Conservation (phyloP, 2,329 filamentous ascomycete genomes). For the Apiospora hydei region DNA sequence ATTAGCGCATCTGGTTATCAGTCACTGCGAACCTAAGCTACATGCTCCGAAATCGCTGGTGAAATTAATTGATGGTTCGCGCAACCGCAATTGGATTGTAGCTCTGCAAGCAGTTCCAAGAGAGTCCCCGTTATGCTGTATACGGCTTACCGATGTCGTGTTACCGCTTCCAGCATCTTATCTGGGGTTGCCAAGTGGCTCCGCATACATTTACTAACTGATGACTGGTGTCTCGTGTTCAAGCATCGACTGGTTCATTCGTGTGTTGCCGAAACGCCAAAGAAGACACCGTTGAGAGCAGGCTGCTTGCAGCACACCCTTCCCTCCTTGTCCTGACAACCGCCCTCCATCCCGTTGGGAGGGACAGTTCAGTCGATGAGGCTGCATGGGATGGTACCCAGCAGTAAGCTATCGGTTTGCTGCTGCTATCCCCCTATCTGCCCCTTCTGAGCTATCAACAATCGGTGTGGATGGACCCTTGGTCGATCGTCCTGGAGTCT, state of each 20-base stretch:
- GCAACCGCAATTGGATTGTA: not conserved
- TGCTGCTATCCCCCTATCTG: constrained; percentile 4
- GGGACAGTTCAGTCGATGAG: not conserved
- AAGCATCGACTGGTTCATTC: constrained; percentile 2
- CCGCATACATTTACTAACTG: not conserved
- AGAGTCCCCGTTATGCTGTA: not conserved
- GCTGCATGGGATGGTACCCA: not conserved
- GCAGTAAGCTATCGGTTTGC: not conserved
- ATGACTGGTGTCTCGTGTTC: constrained; percentile 8
- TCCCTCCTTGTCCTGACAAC: not conserved
- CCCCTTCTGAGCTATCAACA: constrained; percentile 12
- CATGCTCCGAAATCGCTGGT: constrained; percentile 2
- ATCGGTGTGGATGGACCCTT: constrained; percentile 23
- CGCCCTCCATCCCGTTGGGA: not conserved
- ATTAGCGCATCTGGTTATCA: constrained; percentile 12
- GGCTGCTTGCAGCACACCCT: not conserved
- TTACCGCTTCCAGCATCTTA: not conserved
- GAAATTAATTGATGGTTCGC: not conserved
- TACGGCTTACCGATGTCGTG: not conserved
- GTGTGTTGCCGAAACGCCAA: not conserved
- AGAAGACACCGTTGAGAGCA: not conserved
- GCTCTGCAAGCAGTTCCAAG: not conserved
- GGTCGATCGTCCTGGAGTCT: constrained; percentile 13
- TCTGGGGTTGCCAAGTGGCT: constrained; percentile 11
- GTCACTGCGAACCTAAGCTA: not conserved